Evolutionary conservation across 306 rosid genomes (phyloP).

Genomic region (Betula pendula): DNA sequence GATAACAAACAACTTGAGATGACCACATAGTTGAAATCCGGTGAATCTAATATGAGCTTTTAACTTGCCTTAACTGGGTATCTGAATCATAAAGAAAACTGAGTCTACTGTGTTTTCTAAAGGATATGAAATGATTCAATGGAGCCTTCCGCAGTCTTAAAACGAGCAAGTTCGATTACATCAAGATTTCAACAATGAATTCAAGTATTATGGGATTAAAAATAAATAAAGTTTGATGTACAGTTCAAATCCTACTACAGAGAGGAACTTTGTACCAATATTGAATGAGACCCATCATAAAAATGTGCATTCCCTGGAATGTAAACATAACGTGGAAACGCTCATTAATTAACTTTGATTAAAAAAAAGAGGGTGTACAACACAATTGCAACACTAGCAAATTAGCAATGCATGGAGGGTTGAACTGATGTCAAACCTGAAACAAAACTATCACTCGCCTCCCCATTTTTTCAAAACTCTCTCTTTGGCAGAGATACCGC

Average conservation of each 20-base stretch:
- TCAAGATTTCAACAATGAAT: background rate
- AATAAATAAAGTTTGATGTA: background rate
- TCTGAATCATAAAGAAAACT: background rate
- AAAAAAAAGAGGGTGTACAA: background rate
- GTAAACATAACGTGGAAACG: background rate
- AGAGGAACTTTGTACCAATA: background rate
- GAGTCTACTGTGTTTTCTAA: background rate
- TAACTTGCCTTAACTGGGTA: background rate
- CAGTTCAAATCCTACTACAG: background rate
- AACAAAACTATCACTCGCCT: slow-evolving; percentile 39
- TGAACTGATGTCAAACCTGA: slow-evolving; percentile 33
- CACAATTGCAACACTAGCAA: slow-evolving; percentile 16
- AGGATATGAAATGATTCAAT: background rate
- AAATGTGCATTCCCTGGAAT: background rate
- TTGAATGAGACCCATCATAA: background rate
- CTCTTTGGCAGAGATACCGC: slow-evolving; percentile 70
- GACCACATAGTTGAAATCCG: background rate
- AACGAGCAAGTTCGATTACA: background rate
- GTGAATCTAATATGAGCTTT: background rate
- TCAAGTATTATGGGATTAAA: background rate
- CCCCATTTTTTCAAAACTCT: slow-evolving; percentile 82
- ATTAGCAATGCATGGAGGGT: slow-evolving; percentile 18
- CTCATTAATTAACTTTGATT: background rate
- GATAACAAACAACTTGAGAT: background rate
- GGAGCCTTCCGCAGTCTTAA: background rate